phyloP scores from a whole-genome alignment of 768 basidiomycete species.

The Bullera alba region DNA sequence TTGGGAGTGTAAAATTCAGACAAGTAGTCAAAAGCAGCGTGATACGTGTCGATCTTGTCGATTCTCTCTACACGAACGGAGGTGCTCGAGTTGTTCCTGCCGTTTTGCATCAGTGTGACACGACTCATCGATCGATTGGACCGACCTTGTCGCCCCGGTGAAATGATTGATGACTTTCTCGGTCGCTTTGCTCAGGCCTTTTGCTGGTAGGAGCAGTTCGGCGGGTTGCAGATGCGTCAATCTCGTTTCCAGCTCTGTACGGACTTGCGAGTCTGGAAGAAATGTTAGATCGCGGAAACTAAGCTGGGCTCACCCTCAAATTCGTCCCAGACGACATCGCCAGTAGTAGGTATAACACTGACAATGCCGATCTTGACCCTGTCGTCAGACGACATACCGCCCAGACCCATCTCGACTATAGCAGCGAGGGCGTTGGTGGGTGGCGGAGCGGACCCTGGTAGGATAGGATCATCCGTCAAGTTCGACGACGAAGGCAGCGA shows the following conservation, averaged over 20 bases:
- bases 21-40: constrained; percentile 58
- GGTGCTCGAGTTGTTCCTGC: constrained; percentile 15
- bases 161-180: constrained; percentile 70
- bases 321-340: constrained; percentile 88
- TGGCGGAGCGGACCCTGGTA: constrained; percentile 47
- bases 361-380: constrained; percentile 61
- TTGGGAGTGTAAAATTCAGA: constrained; percentile 20
- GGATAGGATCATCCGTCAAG: constrained; percentile 39
- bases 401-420: constrained; percentile 56
- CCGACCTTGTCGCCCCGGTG: constrained; percentile 52
- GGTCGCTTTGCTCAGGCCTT: constrained; percentile 60
- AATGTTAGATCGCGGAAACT: not conserved
- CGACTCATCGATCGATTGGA: not conserved
- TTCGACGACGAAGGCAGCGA: constrained; percentile 38
- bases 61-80: constrained; percentile 60
- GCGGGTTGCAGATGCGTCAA: constrained; percentile 76
- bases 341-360: constrained; percentile 74
- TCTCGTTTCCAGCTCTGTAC: constrained; percentile 83
- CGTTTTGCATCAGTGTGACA: not conserved
- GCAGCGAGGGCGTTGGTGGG: constrained; percentile 67
- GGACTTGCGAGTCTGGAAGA: constrained; percentile 64
- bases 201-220: constrained; percentile 64
- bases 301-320: constrained; percentile 58
- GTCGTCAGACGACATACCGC: constrained; percentile 50
- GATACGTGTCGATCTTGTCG: constrained; percentile 54